Evolutionary conservation across 2,329 filamentous ascomycete species (phyloP).

Genomic region (Lecanoromycetidae sp.): DNA sequence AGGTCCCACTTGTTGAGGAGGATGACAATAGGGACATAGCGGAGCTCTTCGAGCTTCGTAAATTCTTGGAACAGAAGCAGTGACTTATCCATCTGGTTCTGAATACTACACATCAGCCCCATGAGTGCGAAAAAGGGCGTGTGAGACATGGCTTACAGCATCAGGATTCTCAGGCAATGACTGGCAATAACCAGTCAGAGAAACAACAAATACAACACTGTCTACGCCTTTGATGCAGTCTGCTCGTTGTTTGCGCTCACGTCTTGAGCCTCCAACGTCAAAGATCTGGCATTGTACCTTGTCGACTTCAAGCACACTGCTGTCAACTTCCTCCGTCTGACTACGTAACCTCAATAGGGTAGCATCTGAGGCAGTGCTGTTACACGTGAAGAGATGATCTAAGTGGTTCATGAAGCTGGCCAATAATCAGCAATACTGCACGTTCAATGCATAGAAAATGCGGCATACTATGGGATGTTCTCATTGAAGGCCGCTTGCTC

Average conservation of each 20-base stretch:
- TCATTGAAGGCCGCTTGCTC: neutral
- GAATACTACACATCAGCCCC: constrained; percentile 7
- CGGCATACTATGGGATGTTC: neutral
- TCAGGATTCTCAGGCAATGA: neutral
- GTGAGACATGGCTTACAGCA: neutral
- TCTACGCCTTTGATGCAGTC: constrained; percentile 10
- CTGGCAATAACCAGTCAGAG: constrained; percentile 13
- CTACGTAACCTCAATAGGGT: neutral
- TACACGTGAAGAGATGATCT: neutral
- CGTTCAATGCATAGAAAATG: too few relatives aligned
- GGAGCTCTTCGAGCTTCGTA: constrained; percentile 41
- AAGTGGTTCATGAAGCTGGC: constrained; percentile 7
- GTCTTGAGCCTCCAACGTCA: constrained; percentile 9
- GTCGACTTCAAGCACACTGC: neutral
- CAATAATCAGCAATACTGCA: neutral
- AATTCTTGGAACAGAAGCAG: constrained; percentile 43
- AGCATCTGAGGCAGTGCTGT: neutral
- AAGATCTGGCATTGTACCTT: constrained; percentile 1
- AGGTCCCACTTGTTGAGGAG: constrained; percentile 44
- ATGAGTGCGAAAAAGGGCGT: neutral
- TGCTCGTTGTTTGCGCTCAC: constrained; percentile 3
- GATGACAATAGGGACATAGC: constrained; percentile 39
- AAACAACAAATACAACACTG: constrained; percentile 6
- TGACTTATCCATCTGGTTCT: constrained; percentile 46
- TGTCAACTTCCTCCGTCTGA: constrained; percentile 1